Conservation (phyloP, 1,284 basidiomycete genomes). For the Tilletia setariae region DNA sequence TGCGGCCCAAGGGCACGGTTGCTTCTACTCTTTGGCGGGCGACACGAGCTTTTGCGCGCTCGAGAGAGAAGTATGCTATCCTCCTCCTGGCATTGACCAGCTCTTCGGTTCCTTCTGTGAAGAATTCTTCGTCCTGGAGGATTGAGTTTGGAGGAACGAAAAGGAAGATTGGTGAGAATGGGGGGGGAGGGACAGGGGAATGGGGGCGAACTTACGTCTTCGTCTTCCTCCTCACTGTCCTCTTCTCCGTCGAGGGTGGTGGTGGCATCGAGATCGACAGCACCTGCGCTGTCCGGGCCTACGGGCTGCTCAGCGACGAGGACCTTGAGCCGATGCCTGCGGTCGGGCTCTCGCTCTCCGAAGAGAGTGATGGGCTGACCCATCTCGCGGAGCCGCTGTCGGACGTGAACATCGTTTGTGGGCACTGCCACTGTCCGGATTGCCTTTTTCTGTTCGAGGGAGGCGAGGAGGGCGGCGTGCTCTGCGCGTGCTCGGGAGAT, state of each 20-base stretch:
- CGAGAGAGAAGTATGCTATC: conserved; percentile 86
- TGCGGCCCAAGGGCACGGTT: conserved; percentile 77
- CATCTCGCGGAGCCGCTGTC: conserved; percentile 79
- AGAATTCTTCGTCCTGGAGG: conserved; percentile 84
- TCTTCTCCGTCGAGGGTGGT: conserved; percentile 64
- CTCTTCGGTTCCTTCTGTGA: conserved; percentile 81
- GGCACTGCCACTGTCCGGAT: conserved; percentile 91
- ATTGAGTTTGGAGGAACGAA: neutral
- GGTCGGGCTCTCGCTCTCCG: conserved; percentile 71
- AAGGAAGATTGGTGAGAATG: conserved; percentile 12
- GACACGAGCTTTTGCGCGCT: conserved; percentile 88
- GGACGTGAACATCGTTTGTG: conserved; percentile 90
- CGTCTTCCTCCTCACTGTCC: conserved; percentile 54
- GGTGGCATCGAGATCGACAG: conserved; percentile 59
- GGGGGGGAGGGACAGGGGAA: neutral
- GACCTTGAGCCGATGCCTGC: conserved; percentile 88
- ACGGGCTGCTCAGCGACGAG: conserved; percentile 78
- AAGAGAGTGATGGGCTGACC: conserved; percentile 96
- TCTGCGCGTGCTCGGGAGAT: conserved; percentile 2
- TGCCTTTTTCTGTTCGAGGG: conserved; percentile 86
- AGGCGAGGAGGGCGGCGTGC: conserved; percentile 14
- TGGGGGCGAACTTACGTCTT: too few species aligned
- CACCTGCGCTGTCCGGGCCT: conserved; percentile 61
- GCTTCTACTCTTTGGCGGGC: conserved; percentile 83
- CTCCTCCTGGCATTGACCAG: conserved; percentile 76